Evolutionary conservation across 192 early-diverging fungal species (phyloP).

Genomic region (Coemansia sp.): DNA sequence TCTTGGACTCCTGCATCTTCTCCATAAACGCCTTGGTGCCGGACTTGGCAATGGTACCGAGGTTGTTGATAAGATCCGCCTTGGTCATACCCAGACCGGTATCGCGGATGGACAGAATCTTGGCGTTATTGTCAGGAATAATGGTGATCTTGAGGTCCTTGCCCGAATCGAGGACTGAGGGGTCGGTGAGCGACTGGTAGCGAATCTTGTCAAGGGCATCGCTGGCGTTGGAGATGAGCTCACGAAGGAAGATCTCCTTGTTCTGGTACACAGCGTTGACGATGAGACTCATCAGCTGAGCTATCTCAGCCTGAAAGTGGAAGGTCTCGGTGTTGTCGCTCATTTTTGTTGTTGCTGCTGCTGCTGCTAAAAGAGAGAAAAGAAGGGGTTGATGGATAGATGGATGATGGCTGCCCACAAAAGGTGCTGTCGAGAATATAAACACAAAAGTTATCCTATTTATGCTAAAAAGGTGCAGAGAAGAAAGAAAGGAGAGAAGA

Average conservation of each 20-base stretch:
- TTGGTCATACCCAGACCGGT: constrained; percentile 81
- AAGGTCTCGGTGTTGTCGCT: constrained; percentile 69
- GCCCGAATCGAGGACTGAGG: constrained; percentile 89
- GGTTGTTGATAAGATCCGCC: constrained; percentile 65
- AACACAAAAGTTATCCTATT: constrained; percentile 14
- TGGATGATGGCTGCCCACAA: background rate
- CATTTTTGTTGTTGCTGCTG: constrained; percentile 19
- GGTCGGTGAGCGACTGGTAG: constrained; percentile 87
- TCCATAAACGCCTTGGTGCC: constrained; percentile 99
- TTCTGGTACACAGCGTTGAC: constrained; percentile 99
- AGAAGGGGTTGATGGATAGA: background rate
- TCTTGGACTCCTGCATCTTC: constrained; percentile 90
- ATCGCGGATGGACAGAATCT: constrained; percentile 86
- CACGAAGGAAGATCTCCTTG: constrained; percentile 99
- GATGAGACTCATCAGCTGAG: constrained; percentile 99
- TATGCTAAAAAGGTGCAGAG: background rate
- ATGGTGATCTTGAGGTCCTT: constrained; percentile 96
- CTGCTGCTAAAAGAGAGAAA: background rate
- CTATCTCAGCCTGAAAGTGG: constrained; percentile 99
- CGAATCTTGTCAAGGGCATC: constrained; percentile 99
- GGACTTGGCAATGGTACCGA: constrained; percentile 99
- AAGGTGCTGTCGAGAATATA: constrained; percentile 15
- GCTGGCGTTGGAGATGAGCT: constrained; percentile 92
- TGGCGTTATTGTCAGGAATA: constrained; percentile 84
- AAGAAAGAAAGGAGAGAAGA: background rate